Percentiles rank a stretch among this genome's conserved stretches.
Conservation (phyloP, 129 eudicot genomes). For the Artemisia annua region DNA sequence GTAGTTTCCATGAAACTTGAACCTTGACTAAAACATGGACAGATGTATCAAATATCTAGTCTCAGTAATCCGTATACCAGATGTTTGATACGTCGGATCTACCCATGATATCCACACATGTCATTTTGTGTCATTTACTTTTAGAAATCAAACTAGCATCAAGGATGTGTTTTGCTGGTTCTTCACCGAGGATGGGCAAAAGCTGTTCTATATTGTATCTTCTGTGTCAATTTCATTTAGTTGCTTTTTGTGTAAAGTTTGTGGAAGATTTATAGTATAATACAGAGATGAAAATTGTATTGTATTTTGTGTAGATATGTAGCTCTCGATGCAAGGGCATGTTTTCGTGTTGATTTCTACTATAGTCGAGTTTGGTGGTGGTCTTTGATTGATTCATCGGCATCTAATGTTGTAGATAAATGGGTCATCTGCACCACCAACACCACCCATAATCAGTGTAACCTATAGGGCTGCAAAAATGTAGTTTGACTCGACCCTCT, state of each 20-base stretch:
- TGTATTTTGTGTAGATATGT: slow-evolving; percentile 36
- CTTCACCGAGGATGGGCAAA: slow-evolving; percentile 19
- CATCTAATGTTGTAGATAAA: neutral
- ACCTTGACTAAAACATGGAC: slow-evolving; percentile 41
- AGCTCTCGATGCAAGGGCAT: slow-evolving; percentile 1
- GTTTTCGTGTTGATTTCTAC: slow-evolving; percentile 3
- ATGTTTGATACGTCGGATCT: slow-evolving; percentile 22
- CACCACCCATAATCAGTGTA: too few species aligned
- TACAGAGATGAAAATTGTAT: slow-evolving; percentile 32
- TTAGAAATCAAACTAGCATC: slow-evolving; percentile 35
- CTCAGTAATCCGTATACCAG: slow-evolving; percentile 2
- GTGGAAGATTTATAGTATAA: slow-evolving; percentile 35
- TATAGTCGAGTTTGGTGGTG: neutral
- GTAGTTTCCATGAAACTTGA: slow-evolving; percentile 98
- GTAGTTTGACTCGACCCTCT: too few species aligned
- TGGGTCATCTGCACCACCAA: too few species aligned
- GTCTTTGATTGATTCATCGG: neutral
- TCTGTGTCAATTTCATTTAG: slow-evolving; percentile 29
- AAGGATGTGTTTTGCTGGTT: slow-evolving; percentile 14
- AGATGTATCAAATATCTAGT: slow-evolving; percentile 30
- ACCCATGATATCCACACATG: slow-evolving; percentile 28
- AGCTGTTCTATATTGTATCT: slow-evolving; percentile 31
- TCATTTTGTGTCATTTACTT: slow-evolving; percentile 28
- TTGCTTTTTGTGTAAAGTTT: slow-evolving; percentile 36
- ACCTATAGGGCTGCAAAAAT: too few species aligned